Evolutionary conservation across 305 asterid genomes (phyloP).

Genomic region (Plantago lanceolata): DNA sequence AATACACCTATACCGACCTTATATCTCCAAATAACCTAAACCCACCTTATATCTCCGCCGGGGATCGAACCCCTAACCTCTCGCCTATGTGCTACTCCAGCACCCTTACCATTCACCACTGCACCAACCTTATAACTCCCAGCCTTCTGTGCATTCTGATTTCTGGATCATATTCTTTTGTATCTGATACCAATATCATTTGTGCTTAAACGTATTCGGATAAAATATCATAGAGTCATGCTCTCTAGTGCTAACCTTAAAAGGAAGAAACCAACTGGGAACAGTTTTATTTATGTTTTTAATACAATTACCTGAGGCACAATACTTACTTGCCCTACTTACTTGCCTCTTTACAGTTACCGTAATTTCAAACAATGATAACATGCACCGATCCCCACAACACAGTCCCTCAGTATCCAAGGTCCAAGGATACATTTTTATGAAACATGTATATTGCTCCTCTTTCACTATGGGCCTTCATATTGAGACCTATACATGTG

Average conservation of each 20-base stretch:
- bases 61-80: no score
- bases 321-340: constrained; percentile 1
- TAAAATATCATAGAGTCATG: not conserved
- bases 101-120: no score
- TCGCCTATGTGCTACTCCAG: no score
- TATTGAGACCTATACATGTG: constrained; percentile 3
- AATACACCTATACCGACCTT: no score
- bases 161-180: not conserved
- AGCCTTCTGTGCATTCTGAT: no score
- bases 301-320: constrained; percentile 10
- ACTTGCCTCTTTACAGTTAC: constrained; percentile 19
- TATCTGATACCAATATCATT: not conserved
- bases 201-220: not conserved
- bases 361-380: not conserved
- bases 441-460: not conserved
- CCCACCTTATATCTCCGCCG: no score
- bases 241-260: not conserved
- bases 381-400: constrained; percentile 2
- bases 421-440: not conserved
- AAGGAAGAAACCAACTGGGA: not conserved
- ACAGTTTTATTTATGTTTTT: constrained; percentile 22
- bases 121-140: no score
- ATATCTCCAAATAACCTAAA: no score
- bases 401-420: not conserved
- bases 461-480: not conserved